Evolutionary conservation across 179 eudicot genomes (phyloP).

Genomic region (Spinacia oleracea): DNA sequence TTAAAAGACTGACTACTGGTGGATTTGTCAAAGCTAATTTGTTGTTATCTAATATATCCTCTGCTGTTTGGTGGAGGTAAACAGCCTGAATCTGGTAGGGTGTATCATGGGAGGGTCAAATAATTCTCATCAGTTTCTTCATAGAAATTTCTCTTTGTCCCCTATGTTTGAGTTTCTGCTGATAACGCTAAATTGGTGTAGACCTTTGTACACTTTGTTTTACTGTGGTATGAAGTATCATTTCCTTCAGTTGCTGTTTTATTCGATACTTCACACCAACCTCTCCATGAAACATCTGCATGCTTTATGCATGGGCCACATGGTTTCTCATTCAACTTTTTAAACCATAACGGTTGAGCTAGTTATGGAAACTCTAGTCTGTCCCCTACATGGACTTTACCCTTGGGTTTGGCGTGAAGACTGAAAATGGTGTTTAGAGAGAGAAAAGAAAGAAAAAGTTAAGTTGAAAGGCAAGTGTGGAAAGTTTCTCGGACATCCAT

Average conservation of each 20-base stretch:
- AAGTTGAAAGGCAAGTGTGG: background rate
- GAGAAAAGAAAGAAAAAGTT: background rate
- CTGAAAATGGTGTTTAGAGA: background rate
- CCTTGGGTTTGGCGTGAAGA: background rate
- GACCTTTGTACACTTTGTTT: background rate
- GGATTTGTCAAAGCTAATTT: background rate
- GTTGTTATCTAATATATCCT: background rate
- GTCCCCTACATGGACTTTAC: background rate
- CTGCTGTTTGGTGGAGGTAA: constrained; percentile 5
- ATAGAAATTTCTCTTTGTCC: background rate
- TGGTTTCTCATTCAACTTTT: background rate
- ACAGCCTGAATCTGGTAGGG: constrained; percentile 11
- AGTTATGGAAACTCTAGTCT: constrained; percentile 2
- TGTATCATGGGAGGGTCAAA: background rate
- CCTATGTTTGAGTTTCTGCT: background rate
- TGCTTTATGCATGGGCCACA: background rate
- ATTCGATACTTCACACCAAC: background rate
- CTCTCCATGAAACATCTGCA: background rate
- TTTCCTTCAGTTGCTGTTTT: background rate
- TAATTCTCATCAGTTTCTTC: background rate
- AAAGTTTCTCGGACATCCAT: background rate
- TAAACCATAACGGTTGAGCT: background rate
- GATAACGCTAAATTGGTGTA: background rate
- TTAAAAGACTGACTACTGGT: background rate
- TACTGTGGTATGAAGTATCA: background rate